These are phyloP conservation scores for Amphirosellinia nigrospora DNA, from an alignment of 495 filamentous ascomycete genomes.

Conservation along the genomic window DNA sequence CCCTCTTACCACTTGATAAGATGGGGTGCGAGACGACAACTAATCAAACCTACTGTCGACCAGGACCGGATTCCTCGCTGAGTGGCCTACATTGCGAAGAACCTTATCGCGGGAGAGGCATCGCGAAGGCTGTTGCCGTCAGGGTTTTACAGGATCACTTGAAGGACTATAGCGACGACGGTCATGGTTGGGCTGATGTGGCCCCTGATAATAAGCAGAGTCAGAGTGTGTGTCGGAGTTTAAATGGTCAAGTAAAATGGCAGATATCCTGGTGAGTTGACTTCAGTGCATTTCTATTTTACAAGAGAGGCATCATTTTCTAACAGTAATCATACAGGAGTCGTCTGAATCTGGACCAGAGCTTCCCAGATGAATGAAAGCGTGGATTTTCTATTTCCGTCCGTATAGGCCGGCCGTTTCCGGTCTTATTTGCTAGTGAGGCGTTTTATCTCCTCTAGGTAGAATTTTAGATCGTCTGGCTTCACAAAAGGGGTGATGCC, in stretches of 20 bases:
- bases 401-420: background rate
- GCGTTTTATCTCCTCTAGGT: conserved; percentile 90
- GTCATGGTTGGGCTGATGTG: conserved; percentile 52
- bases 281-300: background rate
- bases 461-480: conserved; percentile 90
- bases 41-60: background rate
- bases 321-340: conserved; percentile 31
- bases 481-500: conserved; percentile 94
- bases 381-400: background rate
- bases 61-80: conserved; percentile 37
- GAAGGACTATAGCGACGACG: conserved; percentile 45
- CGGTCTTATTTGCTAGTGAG: conserved; percentile 49
- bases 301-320: conserved; percentile 7
- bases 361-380: conserved; percentile 31
- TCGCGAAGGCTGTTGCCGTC: conserved; percentile 51
- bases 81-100: conserved; percentile 42
- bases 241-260: conserved; percentile 48
- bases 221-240: conserved; percentile 50
- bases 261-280: conserved; percentile 50
- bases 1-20: background rate
- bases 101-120: conserved; percentile 47
- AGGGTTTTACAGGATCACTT: conserved; percentile 49
- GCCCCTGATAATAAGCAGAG: conserved; percentile 46
- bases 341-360: conserved; percentile 34
- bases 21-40: too few relatives aligned